Percentiles rank a stretch among this genome's conserved stretches.
These are phyloP conservation scores for Ascochyta fabae DNA, from an alignment of 2,329 filamentous ascomycete genomes.

Conservation along the genomic window DNA sequence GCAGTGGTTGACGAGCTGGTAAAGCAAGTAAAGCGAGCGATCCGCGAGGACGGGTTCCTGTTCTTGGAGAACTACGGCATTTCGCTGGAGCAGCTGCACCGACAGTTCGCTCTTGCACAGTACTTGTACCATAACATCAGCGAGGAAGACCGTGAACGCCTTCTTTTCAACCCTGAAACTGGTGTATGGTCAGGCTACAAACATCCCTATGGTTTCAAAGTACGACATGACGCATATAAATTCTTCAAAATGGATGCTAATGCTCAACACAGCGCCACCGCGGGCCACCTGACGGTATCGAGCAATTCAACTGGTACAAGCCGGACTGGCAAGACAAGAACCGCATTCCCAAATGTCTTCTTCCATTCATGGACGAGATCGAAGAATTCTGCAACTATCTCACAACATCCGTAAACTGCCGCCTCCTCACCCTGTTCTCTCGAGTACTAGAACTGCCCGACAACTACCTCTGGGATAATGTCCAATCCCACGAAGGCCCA, in stretches of 20 bases:
- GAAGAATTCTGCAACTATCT: constrained; percentile 56
- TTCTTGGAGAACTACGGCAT: constrained; percentile 61
- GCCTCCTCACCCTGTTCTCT: constrained; percentile 36
- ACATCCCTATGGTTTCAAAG: constrained; percentile 56
- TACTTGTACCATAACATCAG: constrained; percentile 59
- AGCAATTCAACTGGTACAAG: constrained; percentile 63
- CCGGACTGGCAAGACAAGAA: constrained; percentile 53
- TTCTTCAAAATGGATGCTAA: neutral
- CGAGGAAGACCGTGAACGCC: constrained; percentile 57
- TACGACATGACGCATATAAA: neutral
- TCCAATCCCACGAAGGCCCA: constrained; percentile 30
- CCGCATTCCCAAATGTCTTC: constrained; percentile 56
- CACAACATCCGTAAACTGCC: constrained; percentile 56
- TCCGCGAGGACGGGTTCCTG: constrained; percentile 44
- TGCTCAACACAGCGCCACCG: constrained; percentile 38
- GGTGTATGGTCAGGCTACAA: constrained; percentile 61
- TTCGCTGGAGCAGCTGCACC: constrained; percentile 56
- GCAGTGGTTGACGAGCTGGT: constrained; percentile 53
- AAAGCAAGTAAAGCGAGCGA: constrained; percentile 46
- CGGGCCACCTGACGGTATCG: constrained; percentile 57
- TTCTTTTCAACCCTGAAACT: constrained; percentile 57
- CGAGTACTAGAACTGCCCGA: constrained; percentile 33
- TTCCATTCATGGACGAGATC: constrained; percentile 60
- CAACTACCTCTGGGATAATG: constrained; percentile 33
- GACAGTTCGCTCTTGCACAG: constrained; percentile 59